A percentile compares a stretch with the other conserved stretches of the same genome.
Conservation (phyloP, 768 basidiomycete species). For the Candolleomyces efflorescens region DNA sequence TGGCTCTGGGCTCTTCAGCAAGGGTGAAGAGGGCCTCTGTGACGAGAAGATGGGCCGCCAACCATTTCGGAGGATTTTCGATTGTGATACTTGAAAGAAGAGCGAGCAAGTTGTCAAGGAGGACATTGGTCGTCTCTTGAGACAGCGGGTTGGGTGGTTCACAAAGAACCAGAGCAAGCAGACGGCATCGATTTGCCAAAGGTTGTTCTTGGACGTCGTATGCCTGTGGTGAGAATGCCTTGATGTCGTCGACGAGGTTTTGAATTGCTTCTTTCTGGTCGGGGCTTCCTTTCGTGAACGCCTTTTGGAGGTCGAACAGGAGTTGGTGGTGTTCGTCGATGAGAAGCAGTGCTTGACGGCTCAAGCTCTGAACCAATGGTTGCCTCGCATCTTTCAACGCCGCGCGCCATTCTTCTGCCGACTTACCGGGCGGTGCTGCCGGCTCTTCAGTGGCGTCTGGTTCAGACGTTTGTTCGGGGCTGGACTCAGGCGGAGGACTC, state of each 20-base stretch:
- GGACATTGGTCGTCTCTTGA: conserved; percentile 45
- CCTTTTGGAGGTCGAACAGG: conserved; percentile 82
- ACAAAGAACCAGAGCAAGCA: conserved; percentile 79
- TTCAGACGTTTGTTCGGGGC: not conserved
- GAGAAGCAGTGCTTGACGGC: conserved; percentile 66
- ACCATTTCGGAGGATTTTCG: conserved; percentile 79
- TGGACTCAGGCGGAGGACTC: conserved; percentile 15
- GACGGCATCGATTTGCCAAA: conserved; percentile 76
- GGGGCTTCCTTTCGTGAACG: conserved; percentile 65
- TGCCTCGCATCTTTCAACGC: conserved; percentile 66
- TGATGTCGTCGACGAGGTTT: conserved; percentile 75
- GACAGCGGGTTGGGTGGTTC: conserved; percentile 61
- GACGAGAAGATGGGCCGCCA: conserved; percentile 80
- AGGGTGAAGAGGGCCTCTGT: conserved; percentile 78
- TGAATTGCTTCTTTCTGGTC: conserved; percentile 65
- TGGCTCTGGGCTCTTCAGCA: conserved; percentile 65
- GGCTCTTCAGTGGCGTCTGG: not conserved
- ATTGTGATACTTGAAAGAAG: conserved; percentile 54
- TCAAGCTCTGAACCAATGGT: conserved; percentile 58
- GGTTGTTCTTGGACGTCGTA: conserved; percentile 72
- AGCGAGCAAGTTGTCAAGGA: conserved; percentile 68
- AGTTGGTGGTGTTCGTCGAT: conserved; percentile 86
- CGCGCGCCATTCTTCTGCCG: conserved; percentile 57
- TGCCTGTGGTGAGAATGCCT: conserved; percentile 57
- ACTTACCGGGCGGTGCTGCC: conserved; percentile 27